Base-by-base conservation (phyloP, 495 filamentous ascomycete species). In the Tetracladium marchalianum region DNA sequence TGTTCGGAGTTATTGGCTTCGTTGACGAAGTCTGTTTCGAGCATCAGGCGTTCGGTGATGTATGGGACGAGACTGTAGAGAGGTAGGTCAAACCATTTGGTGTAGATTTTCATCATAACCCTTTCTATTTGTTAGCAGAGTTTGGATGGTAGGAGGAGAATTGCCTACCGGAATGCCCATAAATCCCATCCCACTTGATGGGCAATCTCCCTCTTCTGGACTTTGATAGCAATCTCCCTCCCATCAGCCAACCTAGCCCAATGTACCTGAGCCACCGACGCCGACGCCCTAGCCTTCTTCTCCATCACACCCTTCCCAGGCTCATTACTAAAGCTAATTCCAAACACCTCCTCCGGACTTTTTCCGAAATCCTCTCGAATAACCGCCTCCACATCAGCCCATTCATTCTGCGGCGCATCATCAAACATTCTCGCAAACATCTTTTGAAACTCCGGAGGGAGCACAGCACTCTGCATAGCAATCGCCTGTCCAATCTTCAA, bases 391-490 rank as follows among this genome's bases (percentile, higher is more conserved):
- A 93, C 82, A n/a, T 87, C 84, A 57, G 72, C 72, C 88, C 86
- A 95, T n/a, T 68, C 68, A 59, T 95, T 93, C 72, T 95, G 90
- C 18, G 90, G 88, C 42, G 92, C 93, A 70, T 98, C 92, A 56
- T 96, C 92, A 62, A 98, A 98, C 87, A 98, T 95, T 48, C 81
- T 75, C 32, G 83, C 71, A 58, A 98, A 98, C 87, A 95, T 95
- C 49, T 77, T 76, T 70, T 94, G 88, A 58, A 96, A 96, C 62
- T 95, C 87, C 6, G 87, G 85, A 11, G 92, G 92, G 41, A 98
- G 62, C 35, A 96, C 79, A 1, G 89, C 90, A 43, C 84, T 88
- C 69, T 98, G 92, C 92, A 96, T 98, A 17, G 90, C 92, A 46
- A 98, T 89, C 6, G 92, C 92, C 71, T 98, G 92, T 2, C 92